These are phyloP conservation scores for Fusarium sp. DNA, from an alignment of 2,329 filamentous ascomycete genomes.

Conservation along the genomic window DNA sequence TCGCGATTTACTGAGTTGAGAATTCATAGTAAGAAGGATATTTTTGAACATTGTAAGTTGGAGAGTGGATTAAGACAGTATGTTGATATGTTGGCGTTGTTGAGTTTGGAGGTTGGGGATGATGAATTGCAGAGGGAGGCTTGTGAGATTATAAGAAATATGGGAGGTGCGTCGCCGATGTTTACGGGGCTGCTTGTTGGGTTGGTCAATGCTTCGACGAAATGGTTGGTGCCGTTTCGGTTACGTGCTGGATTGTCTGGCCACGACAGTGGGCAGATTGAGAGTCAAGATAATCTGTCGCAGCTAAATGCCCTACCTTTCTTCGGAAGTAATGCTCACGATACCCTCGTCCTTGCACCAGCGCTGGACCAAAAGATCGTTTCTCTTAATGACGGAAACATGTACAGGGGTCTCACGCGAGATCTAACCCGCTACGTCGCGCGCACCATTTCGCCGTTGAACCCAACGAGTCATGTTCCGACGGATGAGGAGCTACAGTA, in stretches of 20 bases:
- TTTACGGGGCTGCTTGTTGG: conserved; percentile 22
- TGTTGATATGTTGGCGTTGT: conserved; percentile 8
- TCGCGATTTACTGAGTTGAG: conserved; percentile 34
- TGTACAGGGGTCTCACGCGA: conserved; percentile 24
- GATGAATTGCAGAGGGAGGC: conserved; percentile 35
- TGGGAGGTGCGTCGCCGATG: conserved; percentile 22
- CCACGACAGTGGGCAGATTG: accelerated
- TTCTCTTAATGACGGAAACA: conserved; percentile 19
- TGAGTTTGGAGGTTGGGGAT: conserved; percentile 14
- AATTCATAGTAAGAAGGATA: conserved; percentile 45
- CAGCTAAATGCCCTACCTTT: not conserved
- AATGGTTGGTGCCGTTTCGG: conserved; percentile 24
- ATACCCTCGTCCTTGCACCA: accelerated
- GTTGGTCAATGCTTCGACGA: conserved; percentile 9
- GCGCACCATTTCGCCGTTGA: conserved; percentile 47
- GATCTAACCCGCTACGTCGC: conserved; percentile 43
- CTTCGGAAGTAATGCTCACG: accelerated
- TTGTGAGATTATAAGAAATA: conserved; percentile 19
- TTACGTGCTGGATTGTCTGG: not conserved
- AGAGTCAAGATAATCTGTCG: too few relatives aligned
- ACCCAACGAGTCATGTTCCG: conserved; percentile 47
- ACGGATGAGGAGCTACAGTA: conserved; percentile 52
- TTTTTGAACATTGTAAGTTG: conserved; percentile 47
- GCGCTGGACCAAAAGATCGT: not conserved
- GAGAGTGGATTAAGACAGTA: conserved; percentile 37